A percentile compares a stretch with the other conserved stretches of the same genome.
Evolutionary conservation across 352 stramenopile species (phyloP).

Genomic region (Globisporangium polare): DNA sequence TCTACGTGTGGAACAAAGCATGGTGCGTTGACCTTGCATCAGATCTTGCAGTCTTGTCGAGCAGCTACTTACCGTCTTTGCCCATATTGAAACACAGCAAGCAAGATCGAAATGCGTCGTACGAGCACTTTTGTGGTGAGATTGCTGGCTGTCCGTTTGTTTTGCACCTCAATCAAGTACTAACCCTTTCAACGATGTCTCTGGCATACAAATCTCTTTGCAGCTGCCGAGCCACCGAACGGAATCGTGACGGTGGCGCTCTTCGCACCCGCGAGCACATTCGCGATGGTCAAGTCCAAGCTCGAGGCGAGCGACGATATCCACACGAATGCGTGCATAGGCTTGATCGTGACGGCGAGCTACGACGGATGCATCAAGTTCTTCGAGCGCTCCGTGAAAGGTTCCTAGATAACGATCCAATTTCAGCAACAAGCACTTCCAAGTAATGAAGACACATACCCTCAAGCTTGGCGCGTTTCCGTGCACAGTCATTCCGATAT

Average conservation of each 20-base stretch:
- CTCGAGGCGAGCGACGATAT: slow-evolving; percentile 55
- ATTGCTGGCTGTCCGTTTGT: background rate
- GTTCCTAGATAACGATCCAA: background rate
- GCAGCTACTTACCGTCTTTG: slow-evolving; percentile 21
- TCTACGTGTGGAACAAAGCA: slow-evolving; percentile 87
- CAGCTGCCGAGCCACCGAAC: slow-evolving; percentile 61
- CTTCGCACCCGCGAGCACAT: slow-evolving; percentile 77
- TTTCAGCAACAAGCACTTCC: background rate
- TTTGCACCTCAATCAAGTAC: background rate
- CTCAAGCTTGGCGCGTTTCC: too few species aligned
- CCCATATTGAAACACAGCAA: slow-evolving; percentile 69
- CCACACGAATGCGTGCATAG: slow-evolving; percentile 67
- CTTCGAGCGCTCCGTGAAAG: slow-evolving; percentile 51
- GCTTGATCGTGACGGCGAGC: slow-evolving; percentile 76
- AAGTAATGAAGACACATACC: background rate
- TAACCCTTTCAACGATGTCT: background rate
- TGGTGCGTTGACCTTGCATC: slow-evolving; percentile 21
- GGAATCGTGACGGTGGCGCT: slow-evolving; percentile 79
- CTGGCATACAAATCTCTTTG: background rate
- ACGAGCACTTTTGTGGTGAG: slow-evolving; percentile 76
- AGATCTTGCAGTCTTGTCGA: background rate
- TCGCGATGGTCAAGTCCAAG: slow-evolving; percentile 76
- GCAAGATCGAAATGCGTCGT: slow-evolving; percentile 75
- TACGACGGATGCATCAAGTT: slow-evolving; percentile 86
- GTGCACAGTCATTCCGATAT: too few species aligned